Base-by-base conservation (phyloP, 2,329 filamentous ascomycete genomes). In the Macrophomina phaseolina region DNA sequence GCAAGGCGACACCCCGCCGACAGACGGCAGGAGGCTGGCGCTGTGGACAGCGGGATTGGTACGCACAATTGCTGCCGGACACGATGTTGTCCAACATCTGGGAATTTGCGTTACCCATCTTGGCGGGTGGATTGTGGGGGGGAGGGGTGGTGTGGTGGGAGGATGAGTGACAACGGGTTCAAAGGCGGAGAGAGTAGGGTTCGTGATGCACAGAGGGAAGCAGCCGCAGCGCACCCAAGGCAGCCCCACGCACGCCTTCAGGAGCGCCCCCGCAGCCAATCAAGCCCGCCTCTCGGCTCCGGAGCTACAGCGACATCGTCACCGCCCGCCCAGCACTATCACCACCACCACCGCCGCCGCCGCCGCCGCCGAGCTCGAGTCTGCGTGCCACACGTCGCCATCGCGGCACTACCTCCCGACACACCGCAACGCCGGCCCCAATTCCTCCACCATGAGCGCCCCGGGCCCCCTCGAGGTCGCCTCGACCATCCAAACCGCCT, bases 71-170 rank as follows among this genome's bases (percentile, higher is more conserved):
- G 73, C 94, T 95, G 74, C 91, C 93, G 77, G 96, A 92, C 79
- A 97, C 94, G 75, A 99, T 97, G 82, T 91, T 95, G 82, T 98
- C 94, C 80, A 98, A 86, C 78, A 98, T 90, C 73, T 87, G 84
- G 16, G 85, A 85, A 71, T 86, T 86, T 69, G 86, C 84, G 71
- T 85, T 84, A 52, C 83, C 83, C 83, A 85, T 85, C 14, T 70
- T 77, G 77, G 69, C 75, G 71, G 69, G 53, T 32, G 40, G 38
- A 68, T 68, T 46, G 53, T 18, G 65, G 66, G 61, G 61, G 65
- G 42, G 53, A 32, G 60, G 34, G 53, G 64, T 28, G 69, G 67
- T 48, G 69, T 68, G 68, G 67, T 63, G 70, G 60, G 68, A 69
- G n/a, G 45, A 18, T 16, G 46, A 32, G 61, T 12, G 45, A 63